Percentiles rank a stretch among this genome's conserved stretches.
Evolutionary conservation across 768 basidiomycete genomes (phyloP).

Genomic region (Tephrocybe sp.): DNA sequence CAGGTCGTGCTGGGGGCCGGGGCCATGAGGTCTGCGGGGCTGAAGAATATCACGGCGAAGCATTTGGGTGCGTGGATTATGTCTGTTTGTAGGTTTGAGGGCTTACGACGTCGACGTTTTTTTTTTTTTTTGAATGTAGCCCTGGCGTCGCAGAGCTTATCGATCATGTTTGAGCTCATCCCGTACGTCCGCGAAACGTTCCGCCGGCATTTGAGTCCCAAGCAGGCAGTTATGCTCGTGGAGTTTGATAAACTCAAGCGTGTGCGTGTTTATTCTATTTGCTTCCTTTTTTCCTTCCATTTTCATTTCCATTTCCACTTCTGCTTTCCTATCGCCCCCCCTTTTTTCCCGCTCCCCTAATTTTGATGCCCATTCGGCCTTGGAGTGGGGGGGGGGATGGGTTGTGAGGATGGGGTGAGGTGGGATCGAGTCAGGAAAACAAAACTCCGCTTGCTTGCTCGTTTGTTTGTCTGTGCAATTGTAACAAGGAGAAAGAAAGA

Average conservation of each 20-base stretch:
- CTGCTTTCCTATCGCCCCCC: not conserved
- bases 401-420: not conserved
- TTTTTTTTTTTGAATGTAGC: constrained; percentile 39
- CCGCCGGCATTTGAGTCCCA: constrained; percentile 87
- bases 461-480: no score
- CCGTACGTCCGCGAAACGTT: constrained; percentile 96
- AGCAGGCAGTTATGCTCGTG: constrained; percentile 94
- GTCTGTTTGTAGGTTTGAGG: not conserved
- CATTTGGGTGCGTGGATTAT: constrained; percentile 67
- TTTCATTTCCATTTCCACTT: not conserved
- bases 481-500: no score
- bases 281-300: constrained; percentile 2
- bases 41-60: constrained; percentile 98
- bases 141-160: constrained; percentile 93
- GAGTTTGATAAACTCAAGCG: constrained; percentile 99
- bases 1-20: constrained; percentile 98
- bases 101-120: constrained; percentile 1
- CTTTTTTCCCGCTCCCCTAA: not conserved
- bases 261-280: constrained; percentile 40
- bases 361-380: no score
- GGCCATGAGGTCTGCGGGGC: constrained; percentile 96
- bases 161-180: constrained; percentile 90
- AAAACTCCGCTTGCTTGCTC: no score
- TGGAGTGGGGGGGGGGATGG: not conserved
- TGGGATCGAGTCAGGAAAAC: not conserved